Conservation (phyloP, 2,329 filamentous ascomycete species). For the Stylonectria norvegica region DNA sequence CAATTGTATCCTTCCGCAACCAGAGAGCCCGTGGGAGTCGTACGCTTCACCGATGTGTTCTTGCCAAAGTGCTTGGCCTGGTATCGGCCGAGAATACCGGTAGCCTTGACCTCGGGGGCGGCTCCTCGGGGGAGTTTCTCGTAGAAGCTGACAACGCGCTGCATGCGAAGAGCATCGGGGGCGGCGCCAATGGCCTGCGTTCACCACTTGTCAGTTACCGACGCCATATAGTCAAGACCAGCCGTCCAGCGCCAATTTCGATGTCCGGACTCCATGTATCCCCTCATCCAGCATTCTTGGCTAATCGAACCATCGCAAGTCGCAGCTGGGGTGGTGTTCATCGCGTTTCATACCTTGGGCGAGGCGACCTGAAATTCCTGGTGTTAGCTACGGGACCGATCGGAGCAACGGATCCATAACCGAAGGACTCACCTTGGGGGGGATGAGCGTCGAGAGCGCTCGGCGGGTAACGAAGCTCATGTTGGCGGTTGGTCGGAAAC, state of each 20-base stretch:
- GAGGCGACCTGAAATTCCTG: slow-evolving; percentile 64
- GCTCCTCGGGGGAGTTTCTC: slow-evolving; percentile 93
- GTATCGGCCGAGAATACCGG: slow-evolving; percentile 83
- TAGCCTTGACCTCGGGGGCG: slow-evolving; percentile 77
- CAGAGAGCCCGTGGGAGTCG: slow-evolving; percentile 32
- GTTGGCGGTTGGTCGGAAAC: slow-evolving; percentile 45
- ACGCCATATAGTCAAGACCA: too few species aligned
- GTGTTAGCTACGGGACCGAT: slow-evolving; percentile 39
- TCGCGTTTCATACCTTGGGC: slow-evolving; percentile 65
- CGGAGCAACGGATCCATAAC: slow-evolving; percentile 23
- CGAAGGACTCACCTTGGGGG: slow-evolving; percentile 76
- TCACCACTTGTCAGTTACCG: slow-evolving; percentile 35
- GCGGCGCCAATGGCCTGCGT: slow-evolving; percentile 85
- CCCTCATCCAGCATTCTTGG: neutral
- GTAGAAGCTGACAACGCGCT: slow-evolving; percentile 97
- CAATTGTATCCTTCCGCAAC: slow-evolving; percentile 16
- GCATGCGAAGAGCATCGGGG: slow-evolving; percentile 95
- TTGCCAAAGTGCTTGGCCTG: slow-evolving; percentile 92
- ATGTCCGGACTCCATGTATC: neutral
- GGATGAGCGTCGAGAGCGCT: slow-evolving; percentile 96
- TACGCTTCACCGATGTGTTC: slow-evolving; percentile 86
- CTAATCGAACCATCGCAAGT: neutral
- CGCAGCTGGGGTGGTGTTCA: neutral
- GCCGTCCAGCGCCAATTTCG: slow-evolving; percentile 11
- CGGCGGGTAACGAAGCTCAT: slow-evolving; percentile 93